Percentiles rank a stretch among this genome's conserved stretches.
Conservation (phyloP, 371 early-diverging fungal species). For the Mortierella sp. region DNA sequence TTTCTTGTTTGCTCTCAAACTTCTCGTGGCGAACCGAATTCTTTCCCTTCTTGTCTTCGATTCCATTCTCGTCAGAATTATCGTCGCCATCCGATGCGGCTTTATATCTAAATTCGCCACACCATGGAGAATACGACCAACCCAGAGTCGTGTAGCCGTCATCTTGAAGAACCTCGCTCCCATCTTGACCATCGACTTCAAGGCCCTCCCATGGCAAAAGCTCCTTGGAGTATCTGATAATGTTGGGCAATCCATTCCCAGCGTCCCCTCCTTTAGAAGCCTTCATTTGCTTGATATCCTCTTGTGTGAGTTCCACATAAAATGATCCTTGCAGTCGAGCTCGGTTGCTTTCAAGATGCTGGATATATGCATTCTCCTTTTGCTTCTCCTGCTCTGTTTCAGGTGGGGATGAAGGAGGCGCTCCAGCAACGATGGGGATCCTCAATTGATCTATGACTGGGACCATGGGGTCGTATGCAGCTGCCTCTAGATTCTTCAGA, state of each 20-base stretch:
- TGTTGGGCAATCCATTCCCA: not conserved
- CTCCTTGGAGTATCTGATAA: conserved; percentile 21
- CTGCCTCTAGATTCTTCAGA: not conserved
- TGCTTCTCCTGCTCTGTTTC: not conserved
- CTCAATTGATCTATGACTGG: conserved; percentile 14
- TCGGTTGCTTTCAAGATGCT: conserved; percentile 20
- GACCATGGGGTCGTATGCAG: conserved; percentile 26
- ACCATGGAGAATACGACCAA: conserved; percentile 20
- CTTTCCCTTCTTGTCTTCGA: not conserved
- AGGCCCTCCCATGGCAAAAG: conserved; percentile 42
- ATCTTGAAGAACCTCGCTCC: not conserved
- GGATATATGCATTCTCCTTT: conserved; percentile 18
- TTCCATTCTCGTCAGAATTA: not conserved
- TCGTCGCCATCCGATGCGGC: not conserved
- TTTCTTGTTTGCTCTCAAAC: not conserved
- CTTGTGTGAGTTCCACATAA: conserved; percentile 31
- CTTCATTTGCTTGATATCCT: conserved; percentile 5
- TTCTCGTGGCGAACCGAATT: not conserved
- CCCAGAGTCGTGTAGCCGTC: conserved; percentile 1
- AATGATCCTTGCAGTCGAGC: conserved; percentile 18
- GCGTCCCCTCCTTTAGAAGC: not conserved
- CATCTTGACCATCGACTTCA: conserved; percentile 12
- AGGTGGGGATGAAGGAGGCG: conserved; percentile 10
- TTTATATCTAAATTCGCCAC: conserved; percentile 16
- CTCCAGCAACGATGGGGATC: conserved; percentile 40